Evolutionary conservation across 176 grass and related monocot genomes (phyloP).

Genomic region (Aegilops longissima): DNA sequence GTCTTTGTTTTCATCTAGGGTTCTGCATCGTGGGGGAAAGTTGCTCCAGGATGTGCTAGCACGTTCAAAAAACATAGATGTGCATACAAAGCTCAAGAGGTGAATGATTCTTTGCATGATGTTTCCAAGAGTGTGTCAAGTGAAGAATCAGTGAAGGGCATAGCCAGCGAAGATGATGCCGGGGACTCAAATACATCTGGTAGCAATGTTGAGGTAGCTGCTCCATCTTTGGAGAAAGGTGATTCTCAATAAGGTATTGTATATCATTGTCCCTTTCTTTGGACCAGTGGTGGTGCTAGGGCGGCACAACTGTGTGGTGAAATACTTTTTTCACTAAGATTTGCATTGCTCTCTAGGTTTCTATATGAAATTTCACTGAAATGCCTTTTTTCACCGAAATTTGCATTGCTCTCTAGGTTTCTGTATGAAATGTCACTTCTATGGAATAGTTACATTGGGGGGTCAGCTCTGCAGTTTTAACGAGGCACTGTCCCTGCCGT

Average conservation of each 20-base stretch:
- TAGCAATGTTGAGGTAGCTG: conserved; percentile 37
- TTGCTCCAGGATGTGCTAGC: neutral
- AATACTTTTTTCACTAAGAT: neutral
- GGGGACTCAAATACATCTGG: conserved; percentile 44
- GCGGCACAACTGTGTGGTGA: too few relatives aligned
- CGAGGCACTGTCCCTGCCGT: neutral
- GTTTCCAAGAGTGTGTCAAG: neutral
- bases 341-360: neutral
- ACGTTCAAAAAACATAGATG: neutral
- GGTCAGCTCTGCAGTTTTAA: too few relatives aligned
- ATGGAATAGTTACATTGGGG: neutral
- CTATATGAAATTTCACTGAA: neutral
- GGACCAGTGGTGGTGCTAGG: too few relatives aligned
- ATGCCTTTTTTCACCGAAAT: neutral
- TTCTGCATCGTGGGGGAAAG: neutral
- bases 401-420: neutral
- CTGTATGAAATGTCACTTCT: neutral
- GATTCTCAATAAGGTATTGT: neutral
- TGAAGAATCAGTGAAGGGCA: conserved; percentile 32
- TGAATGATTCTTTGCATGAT: neutral
- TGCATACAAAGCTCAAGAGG: neutral
- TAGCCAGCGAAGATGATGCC: neutral
- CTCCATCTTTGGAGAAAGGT: conserved; percentile 21
- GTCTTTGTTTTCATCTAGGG: neutral
- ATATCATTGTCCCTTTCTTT: neutral